A percentile compares a stretch with the other conserved stretches of the same genome.
Conservation (phyloP, 2,329 filamentous ascomycete species). For the Exophiala xenobiotica region DNA sequence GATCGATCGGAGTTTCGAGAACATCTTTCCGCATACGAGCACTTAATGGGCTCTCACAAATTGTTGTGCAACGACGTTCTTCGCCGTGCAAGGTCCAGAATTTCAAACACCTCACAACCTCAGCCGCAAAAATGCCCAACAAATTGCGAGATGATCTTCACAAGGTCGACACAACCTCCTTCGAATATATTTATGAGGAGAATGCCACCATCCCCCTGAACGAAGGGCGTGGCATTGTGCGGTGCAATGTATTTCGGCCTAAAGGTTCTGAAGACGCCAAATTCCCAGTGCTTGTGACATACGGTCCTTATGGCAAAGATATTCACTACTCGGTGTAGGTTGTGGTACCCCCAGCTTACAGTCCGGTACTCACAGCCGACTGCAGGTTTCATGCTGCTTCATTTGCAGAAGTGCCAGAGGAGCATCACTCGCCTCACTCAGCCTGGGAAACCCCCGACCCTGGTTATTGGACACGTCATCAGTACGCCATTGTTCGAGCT, state of each 20-base stretch:
- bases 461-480: conserved; percentile 55
- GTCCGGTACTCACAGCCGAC: neutral
- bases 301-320: conserved; percentile 73
- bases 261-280: conserved; percentile 39
- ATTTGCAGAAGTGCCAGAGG: conserved; percentile 50
- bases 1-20: too few species aligned
- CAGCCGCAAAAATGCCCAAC: conserved; percentile 30
- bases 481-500: conserved; percentile 58
- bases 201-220: conserved; percentile 50
- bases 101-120: too few species aligned
- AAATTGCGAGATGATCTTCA: conserved; percentile 20
- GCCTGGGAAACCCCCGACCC: conserved; percentile 62
- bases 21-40: too few species aligned
- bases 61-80: neutral
- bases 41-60: neutral
- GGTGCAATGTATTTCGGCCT: conserved; percentile 54
- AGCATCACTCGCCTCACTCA: conserved; percentile 55
- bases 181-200: conserved; percentile 51
- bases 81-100: neutral
- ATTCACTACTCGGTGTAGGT: conserved; percentile 54
- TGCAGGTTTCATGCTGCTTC: conserved; percentile 50
- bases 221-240: conserved; percentile 42
- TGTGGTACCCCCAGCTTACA: neutral
- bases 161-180: conserved; percentile 35
- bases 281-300: conserved; percentile 64